A percentile compares a stretch with the other conserved stretches of the same genome.
These are phyloP conservation scores for Fusarium sp. DNA, from an alignment of 2,329 filamentous ascomycete species.

Conservation along the genomic window DNA sequence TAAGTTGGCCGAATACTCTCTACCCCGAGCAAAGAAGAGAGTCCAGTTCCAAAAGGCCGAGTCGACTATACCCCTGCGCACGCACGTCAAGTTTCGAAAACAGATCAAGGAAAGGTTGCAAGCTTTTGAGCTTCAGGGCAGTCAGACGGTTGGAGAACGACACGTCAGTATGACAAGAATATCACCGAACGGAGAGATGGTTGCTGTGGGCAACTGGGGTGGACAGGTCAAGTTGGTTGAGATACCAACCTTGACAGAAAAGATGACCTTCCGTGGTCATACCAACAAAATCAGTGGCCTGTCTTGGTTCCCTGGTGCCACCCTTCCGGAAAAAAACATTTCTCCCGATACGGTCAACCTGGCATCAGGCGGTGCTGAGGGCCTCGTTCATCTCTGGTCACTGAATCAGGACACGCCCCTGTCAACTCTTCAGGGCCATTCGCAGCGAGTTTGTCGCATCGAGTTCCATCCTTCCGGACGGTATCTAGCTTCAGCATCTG, in stretches of 20 bases:
- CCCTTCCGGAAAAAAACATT: conserved; percentile 75
- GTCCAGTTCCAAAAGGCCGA: conserved; percentile 83
- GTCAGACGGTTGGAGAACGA: conserved; percentile 90
- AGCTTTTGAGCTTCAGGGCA: conserved; percentile 90
- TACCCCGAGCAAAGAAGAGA: conserved; percentile 83
- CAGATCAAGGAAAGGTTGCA: conserved; percentile 84
- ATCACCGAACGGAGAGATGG: conserved; percentile 82
- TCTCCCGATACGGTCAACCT: conserved; percentile 82
- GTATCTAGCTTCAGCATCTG: conserved; percentile 92
- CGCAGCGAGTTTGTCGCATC: conserved; percentile 86
- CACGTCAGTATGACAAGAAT: conserved; percentile 93
- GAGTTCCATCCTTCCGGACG: conserved; percentile 94
- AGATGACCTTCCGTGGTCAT: conserved; percentile 81
- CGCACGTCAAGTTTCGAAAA: conserved; percentile 93
- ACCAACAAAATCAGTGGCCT: conserved; percentile 90
- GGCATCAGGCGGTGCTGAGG: conserved; percentile 90
- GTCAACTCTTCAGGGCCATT: conserved; percentile 84
- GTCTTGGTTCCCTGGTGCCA: conserved; percentile 88
- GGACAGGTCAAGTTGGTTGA: conserved; percentile 88
- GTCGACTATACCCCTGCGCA: conserved; percentile 83
- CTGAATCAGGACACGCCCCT: conserved; percentile 86
- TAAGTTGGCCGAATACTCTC: conserved; percentile 83
- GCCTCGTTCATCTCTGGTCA: conserved; percentile 90
- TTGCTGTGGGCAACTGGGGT: conserved; percentile 93
- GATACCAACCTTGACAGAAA: conserved; percentile 84